Conservation (phyloP, 306 rosid genomes). For the Dalbergia cultrata region DNA sequence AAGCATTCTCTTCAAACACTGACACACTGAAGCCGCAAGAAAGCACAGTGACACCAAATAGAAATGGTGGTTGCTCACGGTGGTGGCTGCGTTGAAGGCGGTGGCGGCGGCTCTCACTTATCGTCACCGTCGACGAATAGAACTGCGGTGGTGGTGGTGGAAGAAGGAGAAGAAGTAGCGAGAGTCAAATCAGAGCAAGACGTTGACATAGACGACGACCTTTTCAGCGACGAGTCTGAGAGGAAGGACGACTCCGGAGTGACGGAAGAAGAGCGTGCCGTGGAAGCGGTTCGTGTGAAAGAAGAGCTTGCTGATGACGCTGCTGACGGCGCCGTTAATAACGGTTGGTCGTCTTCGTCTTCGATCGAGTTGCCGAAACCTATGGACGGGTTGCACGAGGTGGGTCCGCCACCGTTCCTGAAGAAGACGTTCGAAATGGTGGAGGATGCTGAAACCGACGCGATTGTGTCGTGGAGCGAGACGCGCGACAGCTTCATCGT, state of each 20-base stretch:
- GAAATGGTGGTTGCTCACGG: constrained; percentile 49
- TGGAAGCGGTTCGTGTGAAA: constrained; percentile 46
- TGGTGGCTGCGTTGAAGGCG: not conserved
- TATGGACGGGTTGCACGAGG: constrained; percentile 75
- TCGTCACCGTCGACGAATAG: not conserved
- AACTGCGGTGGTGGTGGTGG: not conserved
- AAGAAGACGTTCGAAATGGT: constrained; percentile 89
- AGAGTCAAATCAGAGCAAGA: constrained; percentile 45
- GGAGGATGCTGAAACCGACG: constrained; percentile 81
- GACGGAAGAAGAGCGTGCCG: constrained; percentile 32
- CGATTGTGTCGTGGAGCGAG: constrained; percentile 83
- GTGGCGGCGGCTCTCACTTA: constrained; percentile 3
- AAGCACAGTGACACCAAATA: not conserved
- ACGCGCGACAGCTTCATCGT: constrained; percentile 75
- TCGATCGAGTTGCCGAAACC: constrained; percentile 61
- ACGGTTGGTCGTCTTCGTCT: constrained; percentile 49
- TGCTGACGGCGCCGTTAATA: constrained; percentile 34
- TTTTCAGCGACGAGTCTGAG: constrained; percentile 32
- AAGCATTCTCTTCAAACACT: not conserved
- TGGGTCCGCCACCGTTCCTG: constrained; percentile 88
- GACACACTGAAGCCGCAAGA: not conserved
- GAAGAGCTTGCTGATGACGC: constrained; percentile 52
- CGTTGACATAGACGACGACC: constrained; percentile 14
- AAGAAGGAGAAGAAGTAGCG: not conserved
- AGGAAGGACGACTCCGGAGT: constrained; percentile 29